These are phyloP conservation scores for Huiozyma naganishii DNA, from an alignment of 805 yeast genomes.

Conservation along the genomic window DNA sequence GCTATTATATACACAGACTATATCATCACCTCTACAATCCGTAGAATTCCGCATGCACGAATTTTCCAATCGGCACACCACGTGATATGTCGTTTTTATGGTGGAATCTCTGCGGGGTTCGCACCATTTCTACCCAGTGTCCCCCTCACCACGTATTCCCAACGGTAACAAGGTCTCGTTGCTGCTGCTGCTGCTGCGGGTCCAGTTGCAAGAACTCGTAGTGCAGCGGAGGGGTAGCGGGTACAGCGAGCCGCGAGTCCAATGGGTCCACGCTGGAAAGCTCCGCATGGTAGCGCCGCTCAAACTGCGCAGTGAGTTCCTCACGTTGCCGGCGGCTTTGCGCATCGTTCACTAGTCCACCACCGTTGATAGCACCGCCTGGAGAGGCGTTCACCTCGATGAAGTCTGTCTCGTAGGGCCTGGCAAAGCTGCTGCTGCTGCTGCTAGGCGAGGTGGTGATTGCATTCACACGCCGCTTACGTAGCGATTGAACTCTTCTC, in stretches of 20 bases:
- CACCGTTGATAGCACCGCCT: constrained; percentile 94
- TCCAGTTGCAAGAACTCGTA: constrained; percentile 1
- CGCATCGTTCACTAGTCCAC: constrained; percentile 68
- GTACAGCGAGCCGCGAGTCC: neutral
- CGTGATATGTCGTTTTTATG: too few species aligned
- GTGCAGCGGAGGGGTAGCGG: neutral
- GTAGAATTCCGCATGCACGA: too few species aligned
- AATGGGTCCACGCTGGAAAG: constrained; percentile 9
- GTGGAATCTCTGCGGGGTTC: too few species aligned
- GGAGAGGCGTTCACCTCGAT: constrained; percentile 98
- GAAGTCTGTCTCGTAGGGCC: constrained; percentile 61
- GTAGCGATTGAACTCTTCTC: constrained; percentile 21
- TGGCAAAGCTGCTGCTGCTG: constrained; percentile 31
- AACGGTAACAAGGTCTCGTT: constrained; percentile 3
- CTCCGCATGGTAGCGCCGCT: constrained; percentile 7
- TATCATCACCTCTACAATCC: too few species aligned
- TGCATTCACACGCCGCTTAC: constrained; percentile 9
- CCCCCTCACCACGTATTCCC: constrained; percentile 2
- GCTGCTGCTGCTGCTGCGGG: neutral
- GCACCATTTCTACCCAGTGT: too few species aligned
- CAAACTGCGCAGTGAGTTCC: constrained; percentile 10
- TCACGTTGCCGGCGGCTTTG: constrained; percentile 8
- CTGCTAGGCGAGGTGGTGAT: neutral
- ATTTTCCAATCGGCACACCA: too few species aligned
- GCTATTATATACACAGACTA: too few species aligned